These are phyloP conservation scores for Penicillium subrubescens DNA, from an alignment of 495 filamentous ascomycete genomes.

Conservation along the genomic window DNA sequence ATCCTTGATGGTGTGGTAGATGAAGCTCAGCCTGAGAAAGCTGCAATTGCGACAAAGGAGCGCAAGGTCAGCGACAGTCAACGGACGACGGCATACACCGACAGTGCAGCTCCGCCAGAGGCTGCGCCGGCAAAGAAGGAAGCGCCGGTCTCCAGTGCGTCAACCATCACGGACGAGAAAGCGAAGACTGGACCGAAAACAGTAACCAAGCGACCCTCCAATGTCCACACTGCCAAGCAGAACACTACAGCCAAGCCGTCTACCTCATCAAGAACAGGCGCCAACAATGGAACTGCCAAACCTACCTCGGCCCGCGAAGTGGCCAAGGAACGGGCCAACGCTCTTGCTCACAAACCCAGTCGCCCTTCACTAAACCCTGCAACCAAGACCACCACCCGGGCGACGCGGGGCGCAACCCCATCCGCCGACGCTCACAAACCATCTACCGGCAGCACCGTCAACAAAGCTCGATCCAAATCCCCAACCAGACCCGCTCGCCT, in stretches of 20 bases:
- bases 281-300: constrained; percentile 22
- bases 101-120: constrained; percentile 13
- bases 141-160: constrained; percentile 10
- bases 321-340: constrained; percentile 34
- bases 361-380: constrained; percentile 35
- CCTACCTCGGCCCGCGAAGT: constrained; percentile 23
- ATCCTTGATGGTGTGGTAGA: constrained; percentile 17
- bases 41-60: constrained; percentile 3
- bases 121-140: constrained; percentile 24
- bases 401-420: constrained; percentile 36
- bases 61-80: constrained; percentile 9
- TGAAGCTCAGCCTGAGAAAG: constrained; percentile 4
- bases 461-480: constrained; percentile 64
- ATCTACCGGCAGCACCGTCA: constrained; percentile 20
- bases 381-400: constrained; percentile 30
- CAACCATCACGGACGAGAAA: constrained; percentile 23
- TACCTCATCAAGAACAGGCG: constrained; percentile 27
- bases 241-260: constrained; percentile 35
- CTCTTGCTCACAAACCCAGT: constrained; percentile 35
- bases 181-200: constrained; percentile 35
- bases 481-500: constrained; percentile 65
- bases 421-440: constrained; percentile 34
- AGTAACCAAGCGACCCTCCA: constrained; percentile 44
- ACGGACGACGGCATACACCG: constrained; percentile 6
- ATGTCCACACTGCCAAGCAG: constrained; percentile 40